phyloP scores from a whole-genome alignment of 352 stramenopile genomes.

The Peronospora destructor region DNA sequence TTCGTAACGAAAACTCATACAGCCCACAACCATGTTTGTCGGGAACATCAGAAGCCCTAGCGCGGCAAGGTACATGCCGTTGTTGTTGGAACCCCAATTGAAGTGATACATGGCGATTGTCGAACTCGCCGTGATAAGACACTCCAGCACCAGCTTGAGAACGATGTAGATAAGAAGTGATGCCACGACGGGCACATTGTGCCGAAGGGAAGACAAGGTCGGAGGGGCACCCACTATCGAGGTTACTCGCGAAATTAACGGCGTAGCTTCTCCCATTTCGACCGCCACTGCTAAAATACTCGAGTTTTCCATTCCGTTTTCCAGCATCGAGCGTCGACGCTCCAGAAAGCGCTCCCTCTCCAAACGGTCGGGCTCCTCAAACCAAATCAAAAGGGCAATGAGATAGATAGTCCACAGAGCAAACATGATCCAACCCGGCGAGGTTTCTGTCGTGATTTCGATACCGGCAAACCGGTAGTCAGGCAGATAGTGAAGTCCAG shows the following conservation, averaged over 20 bases:
- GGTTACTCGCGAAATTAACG: constrained; percentile 26
- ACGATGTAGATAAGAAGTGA: constrained; percentile 87
- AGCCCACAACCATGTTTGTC: constrained; percentile 86
- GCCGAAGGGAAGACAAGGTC: constrained; percentile 54
- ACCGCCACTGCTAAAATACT: constrained; percentile 12
- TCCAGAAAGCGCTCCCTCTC: constrained; percentile 46
- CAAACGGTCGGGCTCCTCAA: constrained; percentile 56
- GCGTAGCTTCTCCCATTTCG: constrained; percentile 32
- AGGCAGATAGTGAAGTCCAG: constrained; percentile 60
- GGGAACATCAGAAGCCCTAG: constrained; percentile 90
- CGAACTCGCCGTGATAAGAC: constrained; percentile 77
- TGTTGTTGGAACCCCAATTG: constrained; percentile 76
- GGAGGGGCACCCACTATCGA: constrained; percentile 17
- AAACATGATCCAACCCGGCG: constrained; percentile 89
- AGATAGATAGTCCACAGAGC: constrained; percentile 62
- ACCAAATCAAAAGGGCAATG: constrained; percentile 44
- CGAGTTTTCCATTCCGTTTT: constrained; percentile 30
- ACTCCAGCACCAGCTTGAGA: constrained; percentile 89
- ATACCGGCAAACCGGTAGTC: constrained; percentile 58
- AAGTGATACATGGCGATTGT: constrained; percentile 89
- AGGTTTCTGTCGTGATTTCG: constrained; percentile 81
- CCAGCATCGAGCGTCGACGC: constrained; percentile 40
- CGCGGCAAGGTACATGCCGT: constrained; percentile 83
- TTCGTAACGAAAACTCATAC: constrained; percentile 85
- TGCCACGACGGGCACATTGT: constrained; percentile 69